Evolutionary conservation across 2,329 filamentous ascomycete genomes (phyloP).

Genomic region (Aaosphaeria pasadenensis): DNA sequence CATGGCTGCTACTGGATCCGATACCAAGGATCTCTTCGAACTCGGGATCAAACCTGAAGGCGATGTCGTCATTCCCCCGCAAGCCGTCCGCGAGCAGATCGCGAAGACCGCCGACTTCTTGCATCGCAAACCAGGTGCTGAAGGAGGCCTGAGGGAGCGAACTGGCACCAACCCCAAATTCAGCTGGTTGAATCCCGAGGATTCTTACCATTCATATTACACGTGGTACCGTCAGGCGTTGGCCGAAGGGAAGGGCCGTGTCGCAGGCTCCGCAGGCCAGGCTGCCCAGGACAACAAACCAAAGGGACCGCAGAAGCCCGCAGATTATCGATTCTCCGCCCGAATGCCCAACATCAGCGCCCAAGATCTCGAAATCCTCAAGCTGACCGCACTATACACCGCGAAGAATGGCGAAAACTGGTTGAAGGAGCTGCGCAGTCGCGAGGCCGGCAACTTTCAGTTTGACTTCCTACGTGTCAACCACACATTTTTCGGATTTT

Average conservation of each 20-base stretch:
- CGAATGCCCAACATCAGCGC: constrained; percentile 97
- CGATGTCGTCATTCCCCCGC: constrained; percentile 80
- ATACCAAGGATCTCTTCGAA: constrained; percentile 5
- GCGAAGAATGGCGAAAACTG: constrained; percentile 91
- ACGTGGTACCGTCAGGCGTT: constrained; percentile 87
- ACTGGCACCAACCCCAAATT: constrained; percentile 87
- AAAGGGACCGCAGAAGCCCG: constrained; percentile 78
- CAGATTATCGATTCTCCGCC: constrained; percentile 88
- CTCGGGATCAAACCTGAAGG: constrained; percentile 64
- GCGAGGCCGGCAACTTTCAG: constrained; percentile 86
- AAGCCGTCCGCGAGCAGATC: constrained; percentile 78
- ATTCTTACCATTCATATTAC: constrained; percentile 87
- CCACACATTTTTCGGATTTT: constrained; percentile 95
- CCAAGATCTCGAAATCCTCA: constrained; percentile 74
- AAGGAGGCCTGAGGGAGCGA: constrained; percentile 82
- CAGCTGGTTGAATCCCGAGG: constrained; percentile 74
- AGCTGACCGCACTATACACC: constrained; percentile 83
- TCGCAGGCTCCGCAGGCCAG: constrained; percentile 63
- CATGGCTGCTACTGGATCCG: no score
- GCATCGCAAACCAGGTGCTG: constrained; percentile 65
- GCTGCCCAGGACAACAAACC: constrained; percentile 61
- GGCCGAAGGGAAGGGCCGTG: constrained; percentile 75
- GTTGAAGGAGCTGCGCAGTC: constrained; percentile 84
- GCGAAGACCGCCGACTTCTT: constrained; percentile 96
- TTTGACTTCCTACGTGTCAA: constrained; percentile 95